Evolutionary conservation across 1,139 yeast species (phyloP), one percentile per base, ranked within the genome.

Genomic region (Candida mesenterica): DNA sequence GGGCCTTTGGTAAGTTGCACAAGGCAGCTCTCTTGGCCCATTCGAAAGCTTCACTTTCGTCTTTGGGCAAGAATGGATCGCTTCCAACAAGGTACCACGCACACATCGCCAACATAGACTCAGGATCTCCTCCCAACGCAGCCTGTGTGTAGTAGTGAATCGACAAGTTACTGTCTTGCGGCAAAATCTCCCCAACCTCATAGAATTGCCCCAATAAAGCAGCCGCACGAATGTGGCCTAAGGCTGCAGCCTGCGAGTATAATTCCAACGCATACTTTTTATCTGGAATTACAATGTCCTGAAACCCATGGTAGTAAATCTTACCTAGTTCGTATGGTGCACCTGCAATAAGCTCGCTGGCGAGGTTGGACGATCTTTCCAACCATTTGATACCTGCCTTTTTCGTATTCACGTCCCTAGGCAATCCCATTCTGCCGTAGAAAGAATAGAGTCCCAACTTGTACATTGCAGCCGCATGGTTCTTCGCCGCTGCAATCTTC

Each of bases 51-150:
- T 90, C 96, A 39, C 67, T 74, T 43, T 83, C 88, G 57, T 90
- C 94, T 44, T 79, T 77, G 12, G 82, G 83, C 46, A 92, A 71
- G 41, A 80, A 79, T 14, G 92, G 90, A 28, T 85, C 92, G 28
- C 87, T 82, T 1, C 98, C 98, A 23, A 88, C 84, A 57, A 90
- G 70, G 57, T 89, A 92, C 97, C 97, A 92, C 2, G 97, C 97
- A 59, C 97, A 89, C 71, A 92, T 72, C 3, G 96, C 90, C 51
- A 90, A 69, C 96, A 90, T 92, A 12, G 96, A 83, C 35, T 77
- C 80, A 2, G 95, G 77, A 58, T 92, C 95, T 4, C 96, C 96
- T 2, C 84, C 83, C 31, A 82, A 61, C 0, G 97, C 96, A 0
- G 96, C 96, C 48, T 85, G 82, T 0, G 96, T 89, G 58, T 88